phyloP scores from a whole-genome alignment of 2,329 filamentous ascomycete species.

The Hypoxylon sp. region DNA sequence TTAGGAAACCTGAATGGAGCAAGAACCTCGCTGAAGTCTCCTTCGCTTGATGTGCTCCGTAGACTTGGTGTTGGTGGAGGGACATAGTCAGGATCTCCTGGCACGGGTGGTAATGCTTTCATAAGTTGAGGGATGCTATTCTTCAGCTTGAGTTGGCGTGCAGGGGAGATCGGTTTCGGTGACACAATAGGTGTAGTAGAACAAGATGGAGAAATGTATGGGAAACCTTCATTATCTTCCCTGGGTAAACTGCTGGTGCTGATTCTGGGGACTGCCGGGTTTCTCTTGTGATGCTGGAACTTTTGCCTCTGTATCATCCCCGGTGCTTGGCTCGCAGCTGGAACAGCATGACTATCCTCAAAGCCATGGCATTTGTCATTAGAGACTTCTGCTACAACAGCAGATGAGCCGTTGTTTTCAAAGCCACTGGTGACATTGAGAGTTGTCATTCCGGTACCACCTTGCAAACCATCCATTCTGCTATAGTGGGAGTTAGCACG shows the following conservation, averaged over 20 bases:
- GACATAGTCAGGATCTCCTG: slow-evolving; percentile 52
- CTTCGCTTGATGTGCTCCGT: slow-evolving; percentile 43
- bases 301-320: slow-evolving; percentile 21
- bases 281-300: slow-evolving; percentile 50
- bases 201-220: slow-evolving; percentile 51
- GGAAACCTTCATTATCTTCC: slow-evolving; percentile 48
- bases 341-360: slow-evolving; percentile 12
- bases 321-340: slow-evolving; percentile 9
- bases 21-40: slow-evolving; percentile 51
- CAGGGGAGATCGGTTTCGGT: slow-evolving; percentile 66
- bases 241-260: slow-evolving; percentile 48
- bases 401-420: not conserved
- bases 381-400: not conserved
- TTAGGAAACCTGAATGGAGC: slow-evolving; percentile 48
- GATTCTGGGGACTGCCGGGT: slow-evolving; percentile 50
- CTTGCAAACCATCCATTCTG: not conserved
- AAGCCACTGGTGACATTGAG: not conserved
- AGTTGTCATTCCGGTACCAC: not conserved
- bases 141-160: slow-evolving; percentile 61
- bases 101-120: slow-evolving; percentile 66
- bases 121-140: slow-evolving; percentile 67
- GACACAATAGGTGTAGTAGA: slow-evolving; percentile 58
- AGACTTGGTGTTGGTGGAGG: slow-evolving; percentile 43
- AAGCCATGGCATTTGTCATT: slow-evolving; percentile 2
- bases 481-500: slow-evolving; percentile 16